phyloP scores from a whole-genome alignment of 768 basidiomycete species.

The Lentinula detonsa region DNA sequence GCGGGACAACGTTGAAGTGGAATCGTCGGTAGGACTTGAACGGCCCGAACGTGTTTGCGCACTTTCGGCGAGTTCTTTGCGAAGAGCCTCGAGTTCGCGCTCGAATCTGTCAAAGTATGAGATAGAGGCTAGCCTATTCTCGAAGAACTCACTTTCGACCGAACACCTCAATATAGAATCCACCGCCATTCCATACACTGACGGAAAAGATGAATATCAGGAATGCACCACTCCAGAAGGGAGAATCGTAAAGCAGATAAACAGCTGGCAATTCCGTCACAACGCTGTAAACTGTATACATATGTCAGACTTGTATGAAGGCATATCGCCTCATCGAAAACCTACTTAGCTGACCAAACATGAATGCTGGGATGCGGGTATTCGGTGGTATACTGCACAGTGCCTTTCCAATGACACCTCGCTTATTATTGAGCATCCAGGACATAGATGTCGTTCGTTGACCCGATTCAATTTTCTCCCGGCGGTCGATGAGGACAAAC shows the following conservation, averaged over 20 bases:
- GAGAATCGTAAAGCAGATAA: constrained; percentile 75
- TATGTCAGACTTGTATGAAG: not conserved
- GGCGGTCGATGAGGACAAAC: constrained; percentile 86
- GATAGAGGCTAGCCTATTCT: not conserved
- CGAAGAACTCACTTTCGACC: constrained; percentile 76
- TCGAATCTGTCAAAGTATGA: constrained; percentile 60
- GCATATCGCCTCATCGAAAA: constrained; percentile 4
- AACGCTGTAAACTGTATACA: constrained; percentile 64
- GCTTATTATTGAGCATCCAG: constrained; percentile 83
- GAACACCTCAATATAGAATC: constrained; percentile 95
- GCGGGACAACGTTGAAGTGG: not conserved
- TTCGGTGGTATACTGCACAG: constrained; percentile 54
- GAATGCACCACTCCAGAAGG: constrained; percentile 73
- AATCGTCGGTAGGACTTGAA: constrained; percentile 39
- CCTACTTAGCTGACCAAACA: constrained; percentile 75
- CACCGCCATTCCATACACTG: constrained; percentile 94
- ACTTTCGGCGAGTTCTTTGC: constrained; percentile 80
- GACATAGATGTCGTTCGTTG: constrained; percentile 88
- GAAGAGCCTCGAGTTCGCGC: constrained; percentile 82
- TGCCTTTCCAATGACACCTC: constrained; percentile 70
- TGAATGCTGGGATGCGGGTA: constrained; percentile 69
- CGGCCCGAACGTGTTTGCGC: constrained; percentile 43
- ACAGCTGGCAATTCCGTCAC: constrained; percentile 85
- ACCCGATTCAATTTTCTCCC: constrained; percentile 86
- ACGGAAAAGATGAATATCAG: constrained; percentile 77